A percentile compares a stretch with the other conserved stretches of the same genome.
These are phyloP conservation scores for Beauveria bassiana DNA, from an alignment of 2,329 filamentous ascomycete species.

Conservation along the genomic window DNA sequence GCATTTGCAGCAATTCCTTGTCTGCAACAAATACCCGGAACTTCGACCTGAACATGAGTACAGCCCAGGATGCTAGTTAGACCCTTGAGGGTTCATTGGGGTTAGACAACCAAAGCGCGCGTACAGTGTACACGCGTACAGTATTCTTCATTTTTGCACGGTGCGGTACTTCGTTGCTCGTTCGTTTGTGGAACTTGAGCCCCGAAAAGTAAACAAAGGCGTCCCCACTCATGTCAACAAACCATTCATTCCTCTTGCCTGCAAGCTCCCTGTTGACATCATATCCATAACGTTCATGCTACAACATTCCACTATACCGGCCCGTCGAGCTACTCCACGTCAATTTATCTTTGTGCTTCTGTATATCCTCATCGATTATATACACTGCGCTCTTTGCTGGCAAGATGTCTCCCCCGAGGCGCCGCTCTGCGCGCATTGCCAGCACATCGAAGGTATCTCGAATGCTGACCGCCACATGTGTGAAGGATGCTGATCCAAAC, in stretches of 20 bases:
- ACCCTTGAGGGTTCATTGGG: background rate
- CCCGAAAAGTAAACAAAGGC: conserved; percentile 21
- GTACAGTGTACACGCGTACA: background rate
- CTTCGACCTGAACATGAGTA: background rate
- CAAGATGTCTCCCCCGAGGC: conserved; percentile 34
- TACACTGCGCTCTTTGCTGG: conserved; percentile 15
- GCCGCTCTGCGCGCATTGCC: conserved; percentile 37
- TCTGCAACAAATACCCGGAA: background rate
- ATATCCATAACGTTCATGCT: conserved; percentile 14
- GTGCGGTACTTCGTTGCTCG: conserved; percentile 8
- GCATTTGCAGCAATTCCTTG: background rate
- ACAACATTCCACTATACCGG: conserved; percentile 11
- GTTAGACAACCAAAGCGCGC: too few species aligned
- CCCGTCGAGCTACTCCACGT: conserved; percentile 10
- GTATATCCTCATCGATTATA: background rate
- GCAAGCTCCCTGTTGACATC: conserved; percentile 16
- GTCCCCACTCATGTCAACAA: conserved; percentile 17
- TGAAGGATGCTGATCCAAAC: background rate
- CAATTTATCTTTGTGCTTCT: background rate
- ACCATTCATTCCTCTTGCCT: conserved; percentile 3
- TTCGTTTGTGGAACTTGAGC: conserved; percentile 11
- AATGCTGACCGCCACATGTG: conserved; percentile 12
- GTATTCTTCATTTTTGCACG: background rate
- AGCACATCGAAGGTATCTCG: conserved; percentile 28
- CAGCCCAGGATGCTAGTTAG: background rate